Conservation (phyloP, 306 rosid genomes). For the Carpinus fangiana region DNA sequence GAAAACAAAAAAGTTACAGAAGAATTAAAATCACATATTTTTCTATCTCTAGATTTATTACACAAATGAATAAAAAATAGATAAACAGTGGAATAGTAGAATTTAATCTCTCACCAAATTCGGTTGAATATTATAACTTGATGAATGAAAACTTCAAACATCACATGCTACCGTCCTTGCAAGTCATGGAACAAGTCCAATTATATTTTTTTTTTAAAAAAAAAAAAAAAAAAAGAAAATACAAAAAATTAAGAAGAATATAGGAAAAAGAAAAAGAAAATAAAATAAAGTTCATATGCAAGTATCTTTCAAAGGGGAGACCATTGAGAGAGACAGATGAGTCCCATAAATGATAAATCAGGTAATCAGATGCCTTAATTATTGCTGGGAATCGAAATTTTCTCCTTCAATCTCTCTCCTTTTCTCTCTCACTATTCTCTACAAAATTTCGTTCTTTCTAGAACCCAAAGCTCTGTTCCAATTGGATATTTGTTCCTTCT, state of each 20-base stretch:
- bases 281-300: background rate
- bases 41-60: too few species aligned
- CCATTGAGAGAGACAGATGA: constrained; percentile 36
- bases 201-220: background rate
- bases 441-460: constrained; percentile 17
- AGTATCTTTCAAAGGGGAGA: constrained; percentile 20
- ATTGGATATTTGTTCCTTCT: constrained; percentile 11
- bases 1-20: too few species aligned
- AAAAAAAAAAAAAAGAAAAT: background rate
- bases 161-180: background rate
- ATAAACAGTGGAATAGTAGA: background rate
- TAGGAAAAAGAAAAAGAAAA: background rate
- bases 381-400: constrained; percentile 18
- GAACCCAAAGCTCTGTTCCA: constrained; percentile 23
- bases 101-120: background rate
- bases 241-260: background rate
- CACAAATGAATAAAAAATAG: background rate
- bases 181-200: constrained; percentile 5
- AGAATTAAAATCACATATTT: background rate
- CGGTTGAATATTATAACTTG: background rate
- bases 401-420: constrained; percentile 7
- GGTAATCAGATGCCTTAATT: constrained; percentile 27
- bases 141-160: background rate
- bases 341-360: constrained; percentile 45
- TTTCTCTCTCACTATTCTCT: constrained; percentile 9